Conservation (phyloP, 768 basidiomycete species). For the Tulasnella sp. region DNA sequence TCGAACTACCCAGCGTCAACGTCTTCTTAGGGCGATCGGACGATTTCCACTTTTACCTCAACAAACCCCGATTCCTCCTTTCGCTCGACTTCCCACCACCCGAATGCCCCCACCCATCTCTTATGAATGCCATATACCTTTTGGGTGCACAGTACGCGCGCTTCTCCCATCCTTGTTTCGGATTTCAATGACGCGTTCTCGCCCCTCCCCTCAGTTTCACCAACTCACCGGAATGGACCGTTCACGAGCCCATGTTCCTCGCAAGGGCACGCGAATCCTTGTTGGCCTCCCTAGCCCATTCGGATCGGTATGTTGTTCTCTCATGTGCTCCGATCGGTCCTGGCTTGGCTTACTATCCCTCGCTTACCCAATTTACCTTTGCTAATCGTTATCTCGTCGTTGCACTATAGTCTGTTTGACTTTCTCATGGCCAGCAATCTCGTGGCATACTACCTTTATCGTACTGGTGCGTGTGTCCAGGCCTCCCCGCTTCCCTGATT, state of each 20-base stretch:
- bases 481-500: background rate
- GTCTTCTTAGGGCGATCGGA: background rate
- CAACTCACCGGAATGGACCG: slow-evolving; percentile 3
- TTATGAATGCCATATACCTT: slow-evolving; percentile 17
- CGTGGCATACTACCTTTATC: slow-evolving; percentile 14
- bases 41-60: slow-evolving; percentile 6
- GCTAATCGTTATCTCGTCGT: background rate
- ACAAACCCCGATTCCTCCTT: background rate
- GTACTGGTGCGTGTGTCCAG: slow-evolving; percentile 2
- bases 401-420: slow-evolving; percentile 3
- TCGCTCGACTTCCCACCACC: slow-evolving; percentile 5
- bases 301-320: slow-evolving; percentile 5
- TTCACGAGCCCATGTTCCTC: slow-evolving; percentile 14
- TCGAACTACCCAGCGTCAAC: background rate
- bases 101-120: slow-evolving; percentile 17
- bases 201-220: background rate
- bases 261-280: slow-evolving; percentile 6
- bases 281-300: slow-evolving; percentile 10
- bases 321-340: background rate
- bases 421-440: slow-evolving; percentile 12
- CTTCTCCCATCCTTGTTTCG: background rate
- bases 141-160: slow-evolving; percentile 12
- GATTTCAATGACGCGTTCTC: background rate
- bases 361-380: background rate
- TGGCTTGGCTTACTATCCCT: no score